Conservation (phyloP, 306 rosid genomes). For the Cicer cuneatum region DNA sequence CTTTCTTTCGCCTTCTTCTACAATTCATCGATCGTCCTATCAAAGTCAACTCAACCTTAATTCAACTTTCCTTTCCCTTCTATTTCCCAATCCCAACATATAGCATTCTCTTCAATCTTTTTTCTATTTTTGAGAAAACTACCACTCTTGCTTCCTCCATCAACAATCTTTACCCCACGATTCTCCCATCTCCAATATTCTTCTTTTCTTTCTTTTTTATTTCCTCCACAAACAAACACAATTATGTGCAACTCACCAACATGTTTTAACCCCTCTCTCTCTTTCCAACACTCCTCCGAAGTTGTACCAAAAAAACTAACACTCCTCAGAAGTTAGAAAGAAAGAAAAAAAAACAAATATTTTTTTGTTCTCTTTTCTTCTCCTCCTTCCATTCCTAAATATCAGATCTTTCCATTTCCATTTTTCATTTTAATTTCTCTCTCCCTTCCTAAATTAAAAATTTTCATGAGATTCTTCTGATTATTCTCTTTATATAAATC, state of each 20-base stretch:
- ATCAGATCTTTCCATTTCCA: slow-evolving; percentile 42
- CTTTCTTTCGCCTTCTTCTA: background rate
- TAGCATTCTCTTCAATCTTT: slow-evolving; percentile 4
- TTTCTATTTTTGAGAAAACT: background rate
- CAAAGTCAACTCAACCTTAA: slow-evolving; percentile 55
- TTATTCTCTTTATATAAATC: slow-evolving; percentile 11
- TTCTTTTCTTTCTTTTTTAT: background rate
- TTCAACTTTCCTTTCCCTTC: slow-evolving; percentile 60
- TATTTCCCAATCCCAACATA: background rate
- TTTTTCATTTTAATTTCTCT: background rate
- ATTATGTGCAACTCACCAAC: slow-evolving; percentile 24
- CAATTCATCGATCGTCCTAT: background rate
- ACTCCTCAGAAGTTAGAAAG: no score
- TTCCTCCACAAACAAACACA: slow-evolving; percentile 8
- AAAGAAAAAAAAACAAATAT: no score
- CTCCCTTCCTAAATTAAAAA: slow-evolving; percentile 8
- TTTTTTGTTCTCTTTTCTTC: background rate
- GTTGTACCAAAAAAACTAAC: no score
- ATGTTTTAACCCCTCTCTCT: slow-evolving; percentile 29
- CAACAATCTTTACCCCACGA: slow-evolving; percentile 8
- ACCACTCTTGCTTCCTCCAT: no score
- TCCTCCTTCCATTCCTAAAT: background rate
- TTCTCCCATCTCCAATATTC: slow-evolving; percentile 2
- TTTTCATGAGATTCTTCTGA: background rate
- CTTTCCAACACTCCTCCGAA: background rate